phyloP scores from a whole-genome alignment of 2,329 filamentous ascomycete genomes.

The Aspergillus sp. region DNA sequence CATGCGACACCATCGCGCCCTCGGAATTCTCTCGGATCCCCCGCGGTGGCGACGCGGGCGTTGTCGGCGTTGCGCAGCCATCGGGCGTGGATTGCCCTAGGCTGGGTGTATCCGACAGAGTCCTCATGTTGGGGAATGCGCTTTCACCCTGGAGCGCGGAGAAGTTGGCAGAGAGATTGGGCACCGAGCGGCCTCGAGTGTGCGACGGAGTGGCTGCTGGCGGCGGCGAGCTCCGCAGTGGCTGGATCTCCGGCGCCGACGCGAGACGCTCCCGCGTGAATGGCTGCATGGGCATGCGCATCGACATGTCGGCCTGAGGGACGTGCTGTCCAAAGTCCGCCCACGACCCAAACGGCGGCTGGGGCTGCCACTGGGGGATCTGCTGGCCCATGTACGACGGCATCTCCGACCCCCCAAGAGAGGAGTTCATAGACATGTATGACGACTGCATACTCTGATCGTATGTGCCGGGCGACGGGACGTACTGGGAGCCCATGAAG shows the following conservation, averaged over 20 bases:
- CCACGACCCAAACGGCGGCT: too few species aligned
- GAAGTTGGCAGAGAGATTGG: too few species aligned
- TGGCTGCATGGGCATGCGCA: conserved; percentile 8
- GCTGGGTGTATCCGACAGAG: too few species aligned
- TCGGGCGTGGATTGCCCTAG: conserved; percentile 23
- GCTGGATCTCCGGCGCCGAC: not conserved
- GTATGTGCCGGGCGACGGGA: conserved; percentile 18
- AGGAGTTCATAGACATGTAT: conserved; percentile 14
- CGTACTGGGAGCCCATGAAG: conserved; percentile 12
- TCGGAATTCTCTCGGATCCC: conserved; percentile 9
- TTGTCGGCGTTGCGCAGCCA: conserved; percentile 23
- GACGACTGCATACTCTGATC: conserved; percentile 13
- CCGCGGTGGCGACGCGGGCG: conserved; percentile 17
- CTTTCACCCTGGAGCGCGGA: too few species aligned
- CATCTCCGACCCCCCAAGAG: conserved; percentile 13
- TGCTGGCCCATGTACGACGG: conserved; percentile 20
- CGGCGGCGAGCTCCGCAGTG: too few species aligned
- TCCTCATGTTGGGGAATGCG: too few species aligned
- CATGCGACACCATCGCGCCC: conserved; percentile 17
- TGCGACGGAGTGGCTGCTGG: conserved; percentile 13
- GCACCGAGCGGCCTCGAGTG: conserved; percentile 11
- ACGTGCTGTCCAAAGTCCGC: conserved; percentile 17
- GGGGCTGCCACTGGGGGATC: conserved; percentile 8
- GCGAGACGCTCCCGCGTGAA: too few species aligned
- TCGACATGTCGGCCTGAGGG: conserved; percentile 14